Base-by-base conservation (phyloP, 2,329 filamentous ascomycete genomes). In the Fusarium algeriense region DNA sequence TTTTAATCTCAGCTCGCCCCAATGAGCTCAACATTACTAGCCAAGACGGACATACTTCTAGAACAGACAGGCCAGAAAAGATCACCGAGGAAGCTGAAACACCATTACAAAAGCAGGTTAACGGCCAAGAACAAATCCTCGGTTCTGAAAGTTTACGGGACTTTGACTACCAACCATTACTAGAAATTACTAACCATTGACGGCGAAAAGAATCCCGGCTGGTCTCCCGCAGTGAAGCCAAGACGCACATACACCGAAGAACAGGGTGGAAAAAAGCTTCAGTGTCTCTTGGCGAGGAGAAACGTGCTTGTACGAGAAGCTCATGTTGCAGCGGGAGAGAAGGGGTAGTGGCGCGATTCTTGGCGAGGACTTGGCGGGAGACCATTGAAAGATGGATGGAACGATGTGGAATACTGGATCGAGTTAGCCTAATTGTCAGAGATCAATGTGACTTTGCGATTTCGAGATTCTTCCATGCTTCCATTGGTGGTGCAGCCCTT, bases 301-400 rank as follows among this genome's bases (percentile, higher is more conserved):
- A 67, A 67, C 64, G 64, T 67, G 64, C 57, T 8, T 50, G 44
- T 11, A 43, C 5, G 30, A 41, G 32, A 37, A 57, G 56, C 49
- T 68, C 30, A 20, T n/a, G 38, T 67, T 37, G 53, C 49, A 48
- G 30, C 41, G 49, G 32, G 43, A 43, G 46, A 45, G 19, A 23
- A 56, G 65, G 56, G 44, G 60, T 56, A 9, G 48, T 60, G 64
- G 67, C 60, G 60, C 38, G 55, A 57, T 40, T 19, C 69, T 72
- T 71, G 69, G 69, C 67, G 45, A 28, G 58, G 6, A 1, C 66
- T 69, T 69, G 66, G 66, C 69, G 28, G 23, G 11, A 15, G 32
- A 14, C 14, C 19, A 14, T 45, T 46, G 37, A 5, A 19, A 14
- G 10, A 45, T 37, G 28, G 20, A 40, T 17, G 35, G 12, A 23